Evolutionary conservation across 345 rosid species (phyloP).

Genomic region (Eutrema yunnanense): DNA sequence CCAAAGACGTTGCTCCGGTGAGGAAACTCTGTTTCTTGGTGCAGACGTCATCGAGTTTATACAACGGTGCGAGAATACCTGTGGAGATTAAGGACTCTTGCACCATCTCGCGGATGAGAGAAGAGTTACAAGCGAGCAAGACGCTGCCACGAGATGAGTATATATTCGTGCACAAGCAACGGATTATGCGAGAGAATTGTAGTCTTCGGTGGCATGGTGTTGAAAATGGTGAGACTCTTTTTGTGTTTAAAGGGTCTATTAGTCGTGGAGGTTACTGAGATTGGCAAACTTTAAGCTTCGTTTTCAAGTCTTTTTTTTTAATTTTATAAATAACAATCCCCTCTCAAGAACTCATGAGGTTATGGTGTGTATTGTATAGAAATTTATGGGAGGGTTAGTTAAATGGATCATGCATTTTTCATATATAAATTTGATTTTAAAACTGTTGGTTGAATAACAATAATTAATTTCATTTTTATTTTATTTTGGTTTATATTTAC

Average conservation of each 20-base stretch:
- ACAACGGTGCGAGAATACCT: conserved; percentile 61
- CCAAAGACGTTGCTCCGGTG: conserved; percentile 37
- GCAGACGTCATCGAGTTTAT: conserved; percentile 69
- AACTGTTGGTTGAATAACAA: background rate
- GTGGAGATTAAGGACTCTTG: conserved; percentile 56
- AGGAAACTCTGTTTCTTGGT: conserved; percentile 45
- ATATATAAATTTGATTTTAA: background rate
- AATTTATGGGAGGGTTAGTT: background rate
- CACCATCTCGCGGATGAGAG: conserved; percentile 53
- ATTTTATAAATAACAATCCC: background rate
- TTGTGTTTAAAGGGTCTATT: conserved; percentile 68
- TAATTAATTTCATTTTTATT: no score
- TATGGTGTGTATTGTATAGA: background rate
- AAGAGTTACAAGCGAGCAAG: conserved; percentile 39
- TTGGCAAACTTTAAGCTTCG: background rate
- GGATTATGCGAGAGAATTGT: conserved; percentile 69
- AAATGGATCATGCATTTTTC: background rate
- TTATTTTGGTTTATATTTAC: background rate
- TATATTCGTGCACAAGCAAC: conserved; percentile 74
- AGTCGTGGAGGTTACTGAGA: conserved; percentile 24
- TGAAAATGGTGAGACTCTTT: conserved; percentile 60
- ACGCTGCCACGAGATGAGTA: conserved; percentile 66
- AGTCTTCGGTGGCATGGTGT: conserved; percentile 82
- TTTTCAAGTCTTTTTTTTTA: background rate
- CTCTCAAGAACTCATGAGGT: background rate